phyloP scores from a whole-genome alignment of 2,329 filamentous ascomycete genomes.

The Aphanoascus verrucosus region DNA sequence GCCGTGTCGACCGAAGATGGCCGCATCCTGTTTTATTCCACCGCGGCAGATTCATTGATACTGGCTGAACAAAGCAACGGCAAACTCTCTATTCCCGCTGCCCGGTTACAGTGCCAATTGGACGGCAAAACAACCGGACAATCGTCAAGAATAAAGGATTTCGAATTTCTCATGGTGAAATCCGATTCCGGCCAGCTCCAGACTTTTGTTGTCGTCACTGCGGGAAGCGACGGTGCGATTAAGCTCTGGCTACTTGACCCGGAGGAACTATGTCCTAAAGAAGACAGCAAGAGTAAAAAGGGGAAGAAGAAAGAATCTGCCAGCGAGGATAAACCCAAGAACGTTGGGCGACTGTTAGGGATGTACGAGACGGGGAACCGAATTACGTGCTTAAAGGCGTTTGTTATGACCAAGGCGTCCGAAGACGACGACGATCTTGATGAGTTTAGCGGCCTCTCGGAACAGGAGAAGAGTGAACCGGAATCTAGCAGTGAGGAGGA shows the following conservation, averaged over 20 bases:
- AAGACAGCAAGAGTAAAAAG: slow-evolving; percentile 15
- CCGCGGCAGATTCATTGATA: slow-evolving; percentile 15
- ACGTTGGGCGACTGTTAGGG: slow-evolving; percentile 59
- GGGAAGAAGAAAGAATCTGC: slow-evolving; percentile 16
- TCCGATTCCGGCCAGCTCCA: slow-evolving; percentile 20
- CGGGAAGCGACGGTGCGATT: slow-evolving; percentile 76
- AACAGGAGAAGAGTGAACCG: slow-evolving; percentile 21
- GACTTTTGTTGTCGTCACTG: slow-evolving; percentile 55
- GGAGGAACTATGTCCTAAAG: slow-evolving; percentile 21
- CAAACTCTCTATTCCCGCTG: slow-evolving; percentile 50
- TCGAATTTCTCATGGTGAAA: slow-evolving; percentile 50
- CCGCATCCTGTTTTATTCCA: slow-evolving; percentile 61
- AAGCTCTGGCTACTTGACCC: slow-evolving; percentile 57
- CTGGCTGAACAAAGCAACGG: slow-evolving; percentile 30
- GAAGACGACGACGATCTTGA: slow-evolving; percentile 48
- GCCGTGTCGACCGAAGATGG: slow-evolving; percentile 85
- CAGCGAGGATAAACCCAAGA: slow-evolving; percentile 20
- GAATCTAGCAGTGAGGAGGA: slow-evolving; percentile 16
- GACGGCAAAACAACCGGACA: slow-evolving; percentile 63
- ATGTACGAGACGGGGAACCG: slow-evolving; percentile 76
- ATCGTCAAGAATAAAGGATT: slow-evolving; percentile 73
- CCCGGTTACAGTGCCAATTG: slow-evolving; percentile 56
- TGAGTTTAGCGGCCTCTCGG: slow-evolving; percentile 40
- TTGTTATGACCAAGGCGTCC: slow-evolving; percentile 62
- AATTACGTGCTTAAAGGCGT: slow-evolving; percentile 79